Conservation (phyloP, 2,329 filamentous ascomycete genomes). For the Hortaea sp. region DNA sequence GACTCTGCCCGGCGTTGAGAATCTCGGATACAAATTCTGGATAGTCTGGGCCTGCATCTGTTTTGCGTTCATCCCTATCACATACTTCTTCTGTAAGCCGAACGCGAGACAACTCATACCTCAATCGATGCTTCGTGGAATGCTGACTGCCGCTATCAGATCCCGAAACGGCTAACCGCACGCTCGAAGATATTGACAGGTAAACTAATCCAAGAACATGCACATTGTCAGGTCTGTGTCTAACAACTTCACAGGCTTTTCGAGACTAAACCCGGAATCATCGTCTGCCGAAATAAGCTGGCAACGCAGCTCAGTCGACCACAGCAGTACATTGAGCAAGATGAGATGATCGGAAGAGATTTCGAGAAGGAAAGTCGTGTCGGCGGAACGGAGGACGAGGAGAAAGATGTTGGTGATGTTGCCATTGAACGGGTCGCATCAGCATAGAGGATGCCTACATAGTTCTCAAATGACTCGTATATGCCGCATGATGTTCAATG, state of each 20-base stretch:
- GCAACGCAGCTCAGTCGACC: slow-evolving; percentile 13
- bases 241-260: slow-evolving; percentile 15
- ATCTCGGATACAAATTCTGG: slow-evolving; percentile 44
- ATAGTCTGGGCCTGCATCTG: slow-evolving; percentile 36
- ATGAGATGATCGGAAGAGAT: slow-evolving; percentile 11
- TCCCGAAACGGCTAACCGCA: slow-evolving; percentile 41
- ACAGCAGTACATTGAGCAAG: slow-evolving; percentile 11
- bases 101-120: too few relatives aligned
- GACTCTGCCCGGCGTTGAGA: slow-evolving; percentile 25
- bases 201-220: slow-evolving; percentile 2
- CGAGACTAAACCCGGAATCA: slow-evolving; percentile 13
- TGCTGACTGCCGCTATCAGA: slow-evolving; percentile 10
- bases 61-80: slow-evolving; percentile 37
- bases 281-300: slow-evolving; percentile 9
- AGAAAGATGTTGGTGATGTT: background rate
- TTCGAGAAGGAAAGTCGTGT: slow-evolving; percentile 4
- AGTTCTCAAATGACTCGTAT: too few relatives aligned
- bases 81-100: slow-evolving; percentile 34
- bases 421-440: too few relatives aligned
- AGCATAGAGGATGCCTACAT: too few relatives aligned
- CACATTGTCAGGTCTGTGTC: too few relatives aligned
- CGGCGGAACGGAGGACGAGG: slow-evolving; percentile 2
- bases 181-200: slow-evolving; percentile 31
- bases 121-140: too few relatives aligned
- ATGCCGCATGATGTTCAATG: too few relatives aligned